Conservation (phyloP, 805 yeast species). For the Yarrowia sp. region DNA sequence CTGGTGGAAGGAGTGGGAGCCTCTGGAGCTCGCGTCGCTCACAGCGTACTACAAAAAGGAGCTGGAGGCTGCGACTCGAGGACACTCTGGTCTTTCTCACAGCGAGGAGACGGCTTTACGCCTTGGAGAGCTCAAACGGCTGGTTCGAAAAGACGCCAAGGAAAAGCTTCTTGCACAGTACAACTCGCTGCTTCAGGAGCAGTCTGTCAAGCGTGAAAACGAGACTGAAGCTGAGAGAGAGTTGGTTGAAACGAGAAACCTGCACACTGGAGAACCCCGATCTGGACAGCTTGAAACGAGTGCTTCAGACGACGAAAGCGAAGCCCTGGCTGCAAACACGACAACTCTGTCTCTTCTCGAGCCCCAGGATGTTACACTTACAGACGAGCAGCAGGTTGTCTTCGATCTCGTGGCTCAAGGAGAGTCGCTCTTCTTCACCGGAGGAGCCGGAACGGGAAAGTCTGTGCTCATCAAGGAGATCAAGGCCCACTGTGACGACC, state of each 20-base stretch:
- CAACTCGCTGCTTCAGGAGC: not conserved
- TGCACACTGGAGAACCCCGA: not conserved
- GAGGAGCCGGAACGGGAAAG: slow-evolving; percentile 25
- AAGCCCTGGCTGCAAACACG: not conserved
- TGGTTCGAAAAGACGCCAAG: slow-evolving; percentile 1
- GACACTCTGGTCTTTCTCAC: not conserved
- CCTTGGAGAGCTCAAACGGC: not conserved
- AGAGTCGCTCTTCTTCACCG: slow-evolving; percentile 3
- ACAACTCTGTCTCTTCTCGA: not conserved
- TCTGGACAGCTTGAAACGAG: not conserved
- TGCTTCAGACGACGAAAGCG: not conserved
- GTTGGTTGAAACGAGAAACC: not conserved
- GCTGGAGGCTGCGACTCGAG: not conserved
- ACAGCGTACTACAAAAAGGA: not conserved
- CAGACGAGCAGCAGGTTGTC: slow-evolving; percentile 1
- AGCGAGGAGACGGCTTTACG: not conserved
- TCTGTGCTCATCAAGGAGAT: slow-evolving; percentile 18
- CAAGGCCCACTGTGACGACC: not conserved
- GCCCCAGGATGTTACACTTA: not conserved
- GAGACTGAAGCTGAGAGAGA: too few species aligned
- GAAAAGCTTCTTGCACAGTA: not conserved
- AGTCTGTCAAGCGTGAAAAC: too few species aligned
- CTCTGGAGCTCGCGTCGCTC: not conserved
- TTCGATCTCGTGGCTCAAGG: not conserved
- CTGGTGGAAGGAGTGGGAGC: slow-evolving; percentile 14